phyloP scores from a whole-genome alignment of 768 basidiomycete species.

The Leccinum longicurvipes region DNA sequence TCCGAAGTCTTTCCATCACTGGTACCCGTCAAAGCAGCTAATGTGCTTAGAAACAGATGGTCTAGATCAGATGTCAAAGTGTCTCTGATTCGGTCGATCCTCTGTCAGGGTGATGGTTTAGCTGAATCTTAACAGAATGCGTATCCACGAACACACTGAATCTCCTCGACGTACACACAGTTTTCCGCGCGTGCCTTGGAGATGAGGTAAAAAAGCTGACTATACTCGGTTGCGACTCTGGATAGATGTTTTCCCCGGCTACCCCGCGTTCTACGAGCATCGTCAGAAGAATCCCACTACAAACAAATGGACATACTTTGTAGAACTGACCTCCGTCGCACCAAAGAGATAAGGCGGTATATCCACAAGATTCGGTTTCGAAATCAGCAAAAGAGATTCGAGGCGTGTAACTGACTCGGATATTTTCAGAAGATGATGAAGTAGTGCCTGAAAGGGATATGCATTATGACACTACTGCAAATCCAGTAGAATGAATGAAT shows the following conservation, averaged over 20 bases:
- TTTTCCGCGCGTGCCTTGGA: conserved; percentile 76
- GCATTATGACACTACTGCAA: conserved; percentile 1
- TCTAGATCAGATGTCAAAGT: conserved; percentile 87
- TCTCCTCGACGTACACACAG: conserved; percentile 76
- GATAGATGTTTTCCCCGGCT: conserved; percentile 76
- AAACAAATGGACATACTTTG: conserved; percentile 25
- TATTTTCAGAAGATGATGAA: conserved; percentile 86
- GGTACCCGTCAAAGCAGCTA: conserved; percentile 50
- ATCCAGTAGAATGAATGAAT: not conserved
- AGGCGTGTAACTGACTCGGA: conserved; percentile 89
- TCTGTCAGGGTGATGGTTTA: conserved; percentile 42
- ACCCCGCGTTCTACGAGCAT: conserved; percentile 45
- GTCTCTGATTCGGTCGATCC: conserved; percentile 78
- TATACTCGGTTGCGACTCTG: conserved; percentile 88
- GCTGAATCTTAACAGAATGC: conserved; percentile 1
- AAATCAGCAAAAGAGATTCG: conserved; percentile 78
- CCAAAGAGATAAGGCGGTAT: conserved; percentile 29
- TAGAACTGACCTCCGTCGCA: conserved; percentile 33
- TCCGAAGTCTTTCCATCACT: conserved; percentile 52
- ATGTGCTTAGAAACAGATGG: conserved; percentile 65
- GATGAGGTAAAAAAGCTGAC: conserved; percentile 85
- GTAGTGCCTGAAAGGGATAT: conserved; percentile 53
- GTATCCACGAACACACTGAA: conserved; percentile 72
- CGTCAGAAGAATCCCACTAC: not conserved
- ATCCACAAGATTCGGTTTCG: conserved; percentile 38